Conservation (phyloP, 2,329 filamentous ascomycete species). For the Ceratocystis eucalypticola region DNA sequence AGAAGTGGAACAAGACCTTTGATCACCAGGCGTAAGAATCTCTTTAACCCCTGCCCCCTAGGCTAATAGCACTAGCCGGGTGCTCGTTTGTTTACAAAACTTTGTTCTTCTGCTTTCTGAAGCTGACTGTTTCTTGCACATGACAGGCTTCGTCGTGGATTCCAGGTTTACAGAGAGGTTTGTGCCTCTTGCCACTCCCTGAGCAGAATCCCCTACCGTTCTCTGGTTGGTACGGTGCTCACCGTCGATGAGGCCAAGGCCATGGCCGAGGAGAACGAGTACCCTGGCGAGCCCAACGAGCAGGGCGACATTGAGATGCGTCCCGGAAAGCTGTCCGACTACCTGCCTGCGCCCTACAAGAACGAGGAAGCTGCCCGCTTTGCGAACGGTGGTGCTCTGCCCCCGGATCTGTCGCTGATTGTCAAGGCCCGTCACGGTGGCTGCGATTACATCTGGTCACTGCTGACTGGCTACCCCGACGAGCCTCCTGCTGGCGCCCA, state of each 20-base stretch:
- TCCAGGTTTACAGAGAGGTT: constrained; percentile 98
- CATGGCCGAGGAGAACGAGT: constrained; percentile 95
- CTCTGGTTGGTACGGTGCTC: constrained; percentile 79
- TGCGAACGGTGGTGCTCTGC: constrained; percentile 95
- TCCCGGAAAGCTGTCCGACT: constrained; percentile 95
- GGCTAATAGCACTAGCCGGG: neutral
- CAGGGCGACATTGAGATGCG: constrained; percentile 97
- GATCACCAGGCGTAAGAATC: constrained; percentile 82
- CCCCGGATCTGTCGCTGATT: constrained; percentile 94
- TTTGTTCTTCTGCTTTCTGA: too few relatives aligned
- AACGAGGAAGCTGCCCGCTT: constrained; percentile 97
- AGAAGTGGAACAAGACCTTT: constrained; percentile 86
- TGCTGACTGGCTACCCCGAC: constrained; percentile 94
- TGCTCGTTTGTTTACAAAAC: too few relatives aligned
- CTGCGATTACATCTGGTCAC: constrained; percentile 95
- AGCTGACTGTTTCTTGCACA: neutral
- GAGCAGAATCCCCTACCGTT: constrained; percentile 81
- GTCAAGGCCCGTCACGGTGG: constrained; percentile 96
- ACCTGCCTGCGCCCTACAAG: constrained; percentile 89
- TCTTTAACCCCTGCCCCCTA: neutral
- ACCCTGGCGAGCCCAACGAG: constrained; percentile 95
- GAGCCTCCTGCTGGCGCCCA: constrained; percentile 81
- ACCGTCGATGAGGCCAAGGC: constrained; percentile 97
- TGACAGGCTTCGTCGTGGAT: constrained; percentile 82
- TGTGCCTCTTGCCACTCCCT: constrained; percentile 97